Evolutionary conservation across 352 stramenopile species (phyloP).

Genomic region (Globisporangium camurandrum): DNA sequence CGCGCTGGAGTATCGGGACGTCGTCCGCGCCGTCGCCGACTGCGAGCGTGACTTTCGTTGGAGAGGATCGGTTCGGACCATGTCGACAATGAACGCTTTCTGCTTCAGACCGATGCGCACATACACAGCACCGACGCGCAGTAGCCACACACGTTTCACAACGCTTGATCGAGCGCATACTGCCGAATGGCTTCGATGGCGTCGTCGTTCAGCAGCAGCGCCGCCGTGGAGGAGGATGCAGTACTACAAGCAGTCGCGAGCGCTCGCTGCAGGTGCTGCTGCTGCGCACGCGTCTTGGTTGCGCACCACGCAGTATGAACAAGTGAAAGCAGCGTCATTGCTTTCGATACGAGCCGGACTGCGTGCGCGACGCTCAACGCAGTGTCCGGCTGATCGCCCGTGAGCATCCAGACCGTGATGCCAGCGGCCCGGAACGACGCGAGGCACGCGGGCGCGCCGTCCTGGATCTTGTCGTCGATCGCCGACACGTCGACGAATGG

Average conservation of each 20-base stretch:
- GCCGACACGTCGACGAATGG: slow-evolving; percentile 44
- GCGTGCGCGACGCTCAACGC: slow-evolving; percentile 55
- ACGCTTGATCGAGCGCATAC: slow-evolving; percentile 31
- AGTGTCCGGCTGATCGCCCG: slow-evolving; percentile 53
- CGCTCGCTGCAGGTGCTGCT: slow-evolving; percentile 24
- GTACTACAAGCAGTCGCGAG: slow-evolving; percentile 9
- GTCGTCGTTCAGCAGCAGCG: slow-evolving; percentile 42
- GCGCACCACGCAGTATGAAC: slow-evolving; percentile 18
- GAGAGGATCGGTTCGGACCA: slow-evolving; percentile 67
- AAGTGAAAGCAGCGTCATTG: slow-evolving; percentile 47
- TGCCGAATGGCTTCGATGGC: slow-evolving; percentile 35
- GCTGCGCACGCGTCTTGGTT: slow-evolving; percentile 11
- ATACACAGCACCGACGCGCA: slow-evolving; percentile 93
- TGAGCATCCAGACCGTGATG: slow-evolving; percentile 78
- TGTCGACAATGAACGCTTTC: slow-evolving; percentile 94
- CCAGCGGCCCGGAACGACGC: slow-evolving; percentile 51
- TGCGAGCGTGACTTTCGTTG: slow-evolving; percentile 58
- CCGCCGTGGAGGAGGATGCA: slow-evolving; percentile 3
- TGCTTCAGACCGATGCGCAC: slow-evolving; percentile 95
- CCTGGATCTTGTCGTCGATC: slow-evolving; percentile 69
- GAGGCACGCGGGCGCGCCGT: slow-evolving; percentile 40
- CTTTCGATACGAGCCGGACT: slow-evolving; percentile 36
- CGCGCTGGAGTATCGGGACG: slow-evolving; percentile 88
- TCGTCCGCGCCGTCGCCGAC: slow-evolving; percentile 91
- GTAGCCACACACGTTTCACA: slow-evolving; percentile 47